phyloP scores from a whole-genome alignment of 2,329 filamentous ascomycete species.

The Diplodia intermedia region DNA sequence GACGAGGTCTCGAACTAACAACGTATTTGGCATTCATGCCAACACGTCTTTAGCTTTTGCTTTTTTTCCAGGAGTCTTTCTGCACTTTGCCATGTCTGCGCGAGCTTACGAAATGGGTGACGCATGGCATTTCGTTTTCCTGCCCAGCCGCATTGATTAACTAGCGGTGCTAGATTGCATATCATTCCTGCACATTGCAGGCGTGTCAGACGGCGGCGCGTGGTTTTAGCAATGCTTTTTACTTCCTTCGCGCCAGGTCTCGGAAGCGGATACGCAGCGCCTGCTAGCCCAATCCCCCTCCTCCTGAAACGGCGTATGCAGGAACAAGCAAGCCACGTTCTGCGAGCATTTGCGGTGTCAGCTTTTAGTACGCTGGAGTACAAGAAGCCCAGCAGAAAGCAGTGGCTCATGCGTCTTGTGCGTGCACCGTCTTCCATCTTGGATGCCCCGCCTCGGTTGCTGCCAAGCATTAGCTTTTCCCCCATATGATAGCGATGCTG shows the following conservation, averaged over 20 bases:
- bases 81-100: neutral
- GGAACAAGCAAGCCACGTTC: constrained; percentile 28
- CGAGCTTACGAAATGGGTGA: neutral
- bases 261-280: constrained; percentile 16
- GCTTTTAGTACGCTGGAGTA: constrained; percentile 26
- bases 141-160: neutral
- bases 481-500: constrained; percentile 1
- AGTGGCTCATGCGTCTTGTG: constrained; percentile 20
- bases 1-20: neutral
- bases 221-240: constrained; percentile 26
- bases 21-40: neutral
- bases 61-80: neutral
- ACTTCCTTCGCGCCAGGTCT: constrained; percentile 15
- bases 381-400: constrained; percentile 4
- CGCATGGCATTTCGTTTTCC: neutral
- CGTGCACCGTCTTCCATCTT: neutral
- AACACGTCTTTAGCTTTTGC: neutral
- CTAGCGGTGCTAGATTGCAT: constrained; percentile 6
- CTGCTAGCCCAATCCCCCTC: constrained; percentile 10
- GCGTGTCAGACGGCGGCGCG: constrained; percentile 24
- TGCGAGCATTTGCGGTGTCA: constrained; percentile 18
- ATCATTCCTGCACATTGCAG: constrained; percentile 1
- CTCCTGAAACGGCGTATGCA: constrained; percentile 30
- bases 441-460: neutral
- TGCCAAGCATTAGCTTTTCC: constrained; percentile 1